Conservation (phyloP, 805 yeast species). For the Saturnispora zaruensis region DNA sequence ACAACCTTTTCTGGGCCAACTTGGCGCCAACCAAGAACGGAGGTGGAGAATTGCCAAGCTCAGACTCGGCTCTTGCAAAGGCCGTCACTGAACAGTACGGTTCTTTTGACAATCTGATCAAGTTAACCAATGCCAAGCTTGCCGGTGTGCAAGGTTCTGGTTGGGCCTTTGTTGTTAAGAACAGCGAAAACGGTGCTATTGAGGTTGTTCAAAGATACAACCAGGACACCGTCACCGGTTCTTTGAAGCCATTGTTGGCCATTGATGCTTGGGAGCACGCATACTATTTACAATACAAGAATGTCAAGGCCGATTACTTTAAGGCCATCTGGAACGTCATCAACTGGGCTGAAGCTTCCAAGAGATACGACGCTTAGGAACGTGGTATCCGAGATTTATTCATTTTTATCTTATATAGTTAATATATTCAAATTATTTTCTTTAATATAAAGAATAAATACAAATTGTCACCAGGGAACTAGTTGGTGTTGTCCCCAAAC, state of each 20-base stretch:
- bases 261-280: constrained; percentile 98
- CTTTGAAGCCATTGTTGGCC: constrained; percentile 69
- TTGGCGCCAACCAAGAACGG: constrained; percentile 66
- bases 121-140: constrained; percentile 55
- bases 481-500: constrained; percentile 16
- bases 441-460: background rate
- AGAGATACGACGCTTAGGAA: constrained; percentile 43
- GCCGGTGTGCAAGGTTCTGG: constrained; percentile 94
- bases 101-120: constrained; percentile 57
- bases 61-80: constrained; percentile 47
- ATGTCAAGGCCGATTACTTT: constrained; percentile 86
- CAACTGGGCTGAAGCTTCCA: constrained; percentile 87
- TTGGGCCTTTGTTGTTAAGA: constrained; percentile 87
- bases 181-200: constrained; percentile 62
- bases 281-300: constrained; percentile 86
- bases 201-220: constrained; percentile 76
- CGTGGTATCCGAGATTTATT: background rate
- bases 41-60: constrained; percentile 63
- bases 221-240: constrained; percentile 77
- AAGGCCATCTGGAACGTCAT: constrained; percentile 90
- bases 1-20: constrained; percentile 79
- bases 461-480: background rate
- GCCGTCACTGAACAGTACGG: constrained; percentile 63
- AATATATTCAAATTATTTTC: background rate
- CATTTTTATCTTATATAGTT: background rate